Conservation (phyloP, 805 yeast species). For the Kluyveromyces aestuarii region DNA sequence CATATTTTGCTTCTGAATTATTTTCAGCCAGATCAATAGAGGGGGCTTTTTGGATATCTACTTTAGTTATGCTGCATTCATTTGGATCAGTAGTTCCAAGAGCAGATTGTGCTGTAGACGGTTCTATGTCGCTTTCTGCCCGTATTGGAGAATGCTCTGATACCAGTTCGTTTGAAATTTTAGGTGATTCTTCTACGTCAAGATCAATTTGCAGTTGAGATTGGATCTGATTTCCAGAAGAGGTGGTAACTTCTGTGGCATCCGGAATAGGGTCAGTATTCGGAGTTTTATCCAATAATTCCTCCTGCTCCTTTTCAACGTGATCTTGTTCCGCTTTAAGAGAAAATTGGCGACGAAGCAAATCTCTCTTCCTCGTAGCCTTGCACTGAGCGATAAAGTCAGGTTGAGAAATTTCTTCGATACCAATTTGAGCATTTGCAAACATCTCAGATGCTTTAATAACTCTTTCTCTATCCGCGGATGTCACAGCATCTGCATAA, state of each 20-base stretch:
- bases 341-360: slow-evolving; percentile 36
- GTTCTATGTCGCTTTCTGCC: neutral
- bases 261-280: neutral
- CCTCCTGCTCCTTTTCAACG: slow-evolving; percentile 7
- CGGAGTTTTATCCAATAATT: neutral
- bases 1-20: slow-evolving; percentile 2
- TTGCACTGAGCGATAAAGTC: slow-evolving; percentile 71
- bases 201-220: slow-evolving; percentile 3
- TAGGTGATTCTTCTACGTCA: neutral
- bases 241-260: neutral
- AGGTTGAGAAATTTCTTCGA: slow-evolving; percentile 77
- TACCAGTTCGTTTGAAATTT: neutral
- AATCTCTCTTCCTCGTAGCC: slow-evolving; percentile 59
- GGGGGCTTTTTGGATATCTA: slow-evolving; percentile 7
- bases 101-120: slow-evolving; percentile 2
- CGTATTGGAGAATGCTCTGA: no score
- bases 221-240: slow-evolving; percentile 6
- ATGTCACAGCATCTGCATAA: slow-evolving; percentile 60
- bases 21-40: neutral
- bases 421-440: slow-evolving; percentile 91
- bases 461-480: slow-evolving; percentile 77
- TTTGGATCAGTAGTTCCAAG: slow-evolving; percentile 1
- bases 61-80: neutral
- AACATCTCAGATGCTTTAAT: slow-evolving; percentile 85
- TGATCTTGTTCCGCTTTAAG: slow-evolving; percentile 29